Evolutionary conservation across 495 filamentous ascomycete genomes (phyloP), one percentile per base, ranked within the genome.

Genomic region (Terfezia claveryi): DNA sequence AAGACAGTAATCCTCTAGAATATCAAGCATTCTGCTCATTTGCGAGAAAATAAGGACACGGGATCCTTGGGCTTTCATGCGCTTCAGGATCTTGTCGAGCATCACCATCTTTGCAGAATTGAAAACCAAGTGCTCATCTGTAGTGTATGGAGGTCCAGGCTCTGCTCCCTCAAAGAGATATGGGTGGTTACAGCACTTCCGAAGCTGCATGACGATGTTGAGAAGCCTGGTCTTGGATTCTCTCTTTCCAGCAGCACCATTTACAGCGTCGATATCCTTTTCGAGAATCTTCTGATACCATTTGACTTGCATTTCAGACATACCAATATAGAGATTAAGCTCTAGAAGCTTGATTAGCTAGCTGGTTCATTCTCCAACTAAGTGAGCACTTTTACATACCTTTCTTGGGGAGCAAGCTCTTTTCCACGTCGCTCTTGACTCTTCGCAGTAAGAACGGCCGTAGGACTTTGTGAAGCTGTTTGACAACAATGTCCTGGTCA

Each of bases 261-360:
- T 99, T 58, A 99, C 92, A 11, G 92, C 92, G 62, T 96, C 92
- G 55, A 99, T 99, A 66, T 99, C 92, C 69, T 96, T 96, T 67
- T 96, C 92, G 5, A 99, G 72, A 59, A 99, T 96, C 70, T 94
- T 96, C 68, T 95, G 80, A 61, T 99, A 99, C 92, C 92, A 99
- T 63, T 87, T 94, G 52, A 94, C 80, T 68, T 99, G 92, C 92
- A 99, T 99, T 27, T 93, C 87, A 2, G 92, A 82, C 92, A 99
- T 96, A 57, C 89, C 91, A 56, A 96, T 85, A 66, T 94, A 99
- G 12, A 99, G 69, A 59, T 96, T 99, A 64, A 95, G 70, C 65
- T 99, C 92, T 60, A 27, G 36, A 10, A 27, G 36, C 38, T 50
- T 32, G 4, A 7, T 32, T 7, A 32, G 27, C 7, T 7, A 32